Conservation (phyloP, 2,329 filamentous ascomycete species). For the Sclerotinia trifoliorum region DNA sequence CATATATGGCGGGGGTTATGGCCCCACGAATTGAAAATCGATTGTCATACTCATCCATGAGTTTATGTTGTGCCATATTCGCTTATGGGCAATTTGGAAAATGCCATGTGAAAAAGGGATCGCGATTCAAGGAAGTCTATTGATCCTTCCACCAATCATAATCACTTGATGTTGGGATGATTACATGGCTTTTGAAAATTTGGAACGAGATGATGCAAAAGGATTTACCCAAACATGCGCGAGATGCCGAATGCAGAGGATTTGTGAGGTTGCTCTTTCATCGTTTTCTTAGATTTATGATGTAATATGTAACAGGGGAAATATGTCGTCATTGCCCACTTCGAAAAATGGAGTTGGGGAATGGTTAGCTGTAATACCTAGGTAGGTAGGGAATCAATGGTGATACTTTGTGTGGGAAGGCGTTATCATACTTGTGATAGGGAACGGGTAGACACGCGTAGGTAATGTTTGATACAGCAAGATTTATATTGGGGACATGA, state of each 20-base stretch:
- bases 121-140: background rate
- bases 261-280: background rate
- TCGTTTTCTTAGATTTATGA: background rate
- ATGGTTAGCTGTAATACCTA: no score
- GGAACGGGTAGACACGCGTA: background rate
- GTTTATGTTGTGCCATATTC: background rate
- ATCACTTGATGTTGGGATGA: background rate
- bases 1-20: background rate
- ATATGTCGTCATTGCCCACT: constrained; percentile 5
- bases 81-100: constrained; percentile 7
- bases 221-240: background rate
- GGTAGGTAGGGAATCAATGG: no score
- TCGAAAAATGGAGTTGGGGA: background rate
- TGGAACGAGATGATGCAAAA: background rate
- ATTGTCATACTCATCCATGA: background rate
- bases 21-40: background rate
- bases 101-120: constrained; percentile 2
- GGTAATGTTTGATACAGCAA: background rate
- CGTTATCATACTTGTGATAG: background rate
- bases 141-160: background rate
- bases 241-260: background rate
- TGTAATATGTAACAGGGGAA: constrained; percentile 5
- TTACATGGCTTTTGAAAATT: no score
- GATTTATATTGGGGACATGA: background rate
- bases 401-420: background rate